A percentile compares a stretch with the other conserved stretches of the same genome.
phyloP scores from a whole-genome alignment of 139 green algal genomes.

The Cymbomonas tetramitiformis region DNA sequence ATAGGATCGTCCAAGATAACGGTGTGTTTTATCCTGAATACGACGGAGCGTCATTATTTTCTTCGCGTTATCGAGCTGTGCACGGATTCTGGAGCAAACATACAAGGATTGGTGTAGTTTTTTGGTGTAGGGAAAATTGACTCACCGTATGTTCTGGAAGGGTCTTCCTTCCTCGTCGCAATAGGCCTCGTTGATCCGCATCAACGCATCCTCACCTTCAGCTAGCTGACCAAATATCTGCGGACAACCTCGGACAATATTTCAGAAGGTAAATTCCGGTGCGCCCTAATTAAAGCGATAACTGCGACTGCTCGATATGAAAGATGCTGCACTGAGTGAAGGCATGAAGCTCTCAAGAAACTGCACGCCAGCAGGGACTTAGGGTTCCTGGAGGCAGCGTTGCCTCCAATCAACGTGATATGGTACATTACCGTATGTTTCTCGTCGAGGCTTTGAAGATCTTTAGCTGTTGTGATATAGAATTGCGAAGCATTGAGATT shows the following conservation, averaged over 20 bases:
- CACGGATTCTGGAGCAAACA: too few relatives aligned
- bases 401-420: too few relatives aligned
- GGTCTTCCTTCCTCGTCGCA: conserved; percentile 63
- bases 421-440: too few relatives aligned
- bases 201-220: conserved; percentile 80
- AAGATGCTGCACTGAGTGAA: too few relatives aligned
- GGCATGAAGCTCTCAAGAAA: too few relatives aligned
- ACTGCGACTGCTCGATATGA: too few relatives aligned
- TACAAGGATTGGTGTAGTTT: background rate
- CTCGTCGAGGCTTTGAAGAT: conserved; percentile 67
- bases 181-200: conserved; percentile 74
- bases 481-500: conserved; percentile 73
- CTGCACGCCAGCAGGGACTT: too few relatives aligned
- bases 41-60: too few relatives aligned
- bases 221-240: conserved; percentile 40
- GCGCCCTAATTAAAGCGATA: conserved; percentile 7
- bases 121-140: too few relatives aligned
- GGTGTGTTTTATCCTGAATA: conserved; percentile 83
- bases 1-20: conserved; percentile 92
- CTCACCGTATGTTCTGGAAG: conserved; percentile 89
- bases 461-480: conserved; percentile 64
- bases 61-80: too few relatives aligned
- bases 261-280: background rate
- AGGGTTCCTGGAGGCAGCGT: too few relatives aligned
- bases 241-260: conserved; percentile 11